phyloP scores from a whole-genome alignment of 2,329 filamentous ascomycete genomes.

The Teratosphaeria destructans region DNA sequence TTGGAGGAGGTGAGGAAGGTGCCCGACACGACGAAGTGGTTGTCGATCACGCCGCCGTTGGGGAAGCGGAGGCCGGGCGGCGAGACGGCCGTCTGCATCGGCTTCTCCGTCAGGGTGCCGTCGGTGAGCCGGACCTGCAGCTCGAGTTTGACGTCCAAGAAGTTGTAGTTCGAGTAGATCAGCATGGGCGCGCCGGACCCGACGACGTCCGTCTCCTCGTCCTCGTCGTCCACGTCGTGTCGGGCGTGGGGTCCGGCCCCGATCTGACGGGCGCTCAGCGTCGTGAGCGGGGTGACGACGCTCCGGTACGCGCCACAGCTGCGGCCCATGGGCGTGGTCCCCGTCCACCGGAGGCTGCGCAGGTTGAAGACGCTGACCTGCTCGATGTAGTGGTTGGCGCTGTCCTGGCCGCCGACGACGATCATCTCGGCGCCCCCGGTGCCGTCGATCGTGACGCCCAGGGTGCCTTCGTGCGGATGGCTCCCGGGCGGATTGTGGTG shows the following conservation, averaged over 20 bases:
- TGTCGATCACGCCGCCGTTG: conserved; percentile 90
- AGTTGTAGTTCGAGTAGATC: conserved; percentile 99
- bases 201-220: conserved; percentile 24
- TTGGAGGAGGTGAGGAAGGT: conserved; percentile 97
- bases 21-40: conserved; percentile 92
- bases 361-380: conserved; percentile 98
- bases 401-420: conserved; percentile 91
- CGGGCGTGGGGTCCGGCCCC: conserved; percentile 46
- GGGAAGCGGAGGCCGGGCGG: conserved; percentile 90
- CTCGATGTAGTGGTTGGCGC: conserved; percentile 97
- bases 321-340: conserved; percentile 73
- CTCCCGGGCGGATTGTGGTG: conserved; percentile 76
- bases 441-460: conserved; percentile 83
- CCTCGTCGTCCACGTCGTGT: conserved; percentile 30
- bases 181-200: conserved; percentile 59
- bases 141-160: conserved; percentile 91
- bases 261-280: conserved; percentile 54
- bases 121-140: conserved; percentile 79
- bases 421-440: conserved; percentile 93
- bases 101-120: conserved; percentile 72
- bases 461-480: conserved; percentile 77
- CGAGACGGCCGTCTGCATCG: conserved; percentile 77
- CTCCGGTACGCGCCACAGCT: conserved; percentile 95
- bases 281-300: conserved; percentile 75
- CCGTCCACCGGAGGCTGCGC: conserved; percentile 89